Percentiles rank a stretch among this genome's conserved stretches.
Evolutionary conservation across 2,329 filamentous ascomycete species (phyloP).

Genomic region (Fusarium sp.): DNA sequence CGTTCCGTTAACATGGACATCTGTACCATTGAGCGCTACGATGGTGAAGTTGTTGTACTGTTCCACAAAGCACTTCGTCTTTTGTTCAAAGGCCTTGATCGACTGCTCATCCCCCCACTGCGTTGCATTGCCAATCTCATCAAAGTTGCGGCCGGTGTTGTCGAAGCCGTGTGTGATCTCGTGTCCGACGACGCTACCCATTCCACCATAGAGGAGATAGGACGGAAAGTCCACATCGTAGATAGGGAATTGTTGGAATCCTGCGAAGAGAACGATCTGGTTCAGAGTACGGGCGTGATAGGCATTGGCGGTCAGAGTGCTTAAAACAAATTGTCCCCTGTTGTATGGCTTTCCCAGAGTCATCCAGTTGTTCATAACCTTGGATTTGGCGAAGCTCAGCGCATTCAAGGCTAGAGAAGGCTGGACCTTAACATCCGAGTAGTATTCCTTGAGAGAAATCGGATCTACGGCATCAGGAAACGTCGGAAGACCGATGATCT

Average conservation of each 20-base stretch:
- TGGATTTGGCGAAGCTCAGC: slow-evolving; percentile 59
- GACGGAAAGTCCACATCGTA: slow-evolving; percentile 70
- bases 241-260: slow-evolving; percentile 74
- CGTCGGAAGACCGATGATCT: slow-evolving; percentile 75
- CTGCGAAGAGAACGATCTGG: slow-evolving; percentile 68
- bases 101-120: slow-evolving; percentile 74
- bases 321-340: slow-evolving; percentile 68
- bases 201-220: slow-evolving; percentile 75
- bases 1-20: slow-evolving; percentile 69
- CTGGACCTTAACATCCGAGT: slow-evolving; percentile 60
- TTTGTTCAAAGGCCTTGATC: slow-evolving; percentile 64
- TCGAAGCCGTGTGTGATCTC: slow-evolving; percentile 78
- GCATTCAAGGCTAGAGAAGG: slow-evolving; percentile 67
- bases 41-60: slow-evolving; percentile 72
- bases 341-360: slow-evolving; percentile 68
- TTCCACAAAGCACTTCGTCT: slow-evolving; percentile 72
- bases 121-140: slow-evolving; percentile 70
- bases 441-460: slow-evolving; percentile 63
- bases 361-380: slow-evolving; percentile 61
- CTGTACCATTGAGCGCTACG: slow-evolving; percentile 61
- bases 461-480: slow-evolving; percentile 70
- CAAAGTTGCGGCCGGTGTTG: slow-evolving; percentile 70
- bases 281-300: slow-evolving; percentile 72
- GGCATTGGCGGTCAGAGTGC: slow-evolving; percentile 69
- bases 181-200: slow-evolving; percentile 73